phyloP scores from a whole-genome alignment of 352 stramenopile species.

The Phytopythium oedochilum region DNA sequence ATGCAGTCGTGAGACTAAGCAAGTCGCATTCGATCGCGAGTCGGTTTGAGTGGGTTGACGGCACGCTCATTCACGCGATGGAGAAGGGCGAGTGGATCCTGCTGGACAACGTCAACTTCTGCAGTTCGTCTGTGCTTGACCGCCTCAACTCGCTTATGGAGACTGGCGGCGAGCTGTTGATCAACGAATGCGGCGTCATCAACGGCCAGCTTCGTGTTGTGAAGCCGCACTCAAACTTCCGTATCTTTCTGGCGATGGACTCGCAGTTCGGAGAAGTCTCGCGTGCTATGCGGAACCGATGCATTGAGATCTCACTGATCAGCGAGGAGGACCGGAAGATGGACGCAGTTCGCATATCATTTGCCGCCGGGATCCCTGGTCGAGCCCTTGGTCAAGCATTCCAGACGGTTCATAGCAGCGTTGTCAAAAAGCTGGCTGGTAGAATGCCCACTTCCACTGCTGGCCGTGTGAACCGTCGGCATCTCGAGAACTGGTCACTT shows the following conservation, averaged over 20 bases:
- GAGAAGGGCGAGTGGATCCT: constrained; percentile 98
- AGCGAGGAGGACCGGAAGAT: constrained; percentile 44
- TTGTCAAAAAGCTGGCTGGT: constrained; percentile 28
- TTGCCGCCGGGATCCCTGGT: constrained; percentile 51
- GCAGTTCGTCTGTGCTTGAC: constrained; percentile 98
- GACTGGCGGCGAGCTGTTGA: constrained; percentile 94
- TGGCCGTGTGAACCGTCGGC: constrained; percentile 54
- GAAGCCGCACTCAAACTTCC: constrained; percentile 97
- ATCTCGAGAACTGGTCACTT: constrained; percentile 76
- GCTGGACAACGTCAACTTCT: constrained; percentile 99
- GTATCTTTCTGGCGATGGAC: constrained; percentile 99
- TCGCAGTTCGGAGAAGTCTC: constrained; percentile 95
- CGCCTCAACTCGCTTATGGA: constrained; percentile 99
- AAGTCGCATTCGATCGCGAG: constrained; percentile 59
- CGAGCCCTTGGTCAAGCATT: constrained; percentile 67
- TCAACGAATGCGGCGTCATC: constrained; percentile 97
- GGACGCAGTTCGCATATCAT: constrained; percentile 63
- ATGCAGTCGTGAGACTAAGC: constrained; percentile 46
- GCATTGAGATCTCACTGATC: constrained; percentile 93
- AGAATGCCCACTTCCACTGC: constrained; percentile 17
- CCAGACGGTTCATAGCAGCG: constrained; percentile 45
- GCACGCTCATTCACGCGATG: constrained; percentile 97
- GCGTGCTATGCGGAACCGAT: constrained; percentile 99
- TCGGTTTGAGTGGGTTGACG: constrained; percentile 98
- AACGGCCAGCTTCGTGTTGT: constrained; percentile 91